Evolutionary conservation across 495 filamentous ascomycete genomes (phyloP), one percentile per base, ranked within the genome.

Genomic region (Apiosordaria backusii): DNA sequence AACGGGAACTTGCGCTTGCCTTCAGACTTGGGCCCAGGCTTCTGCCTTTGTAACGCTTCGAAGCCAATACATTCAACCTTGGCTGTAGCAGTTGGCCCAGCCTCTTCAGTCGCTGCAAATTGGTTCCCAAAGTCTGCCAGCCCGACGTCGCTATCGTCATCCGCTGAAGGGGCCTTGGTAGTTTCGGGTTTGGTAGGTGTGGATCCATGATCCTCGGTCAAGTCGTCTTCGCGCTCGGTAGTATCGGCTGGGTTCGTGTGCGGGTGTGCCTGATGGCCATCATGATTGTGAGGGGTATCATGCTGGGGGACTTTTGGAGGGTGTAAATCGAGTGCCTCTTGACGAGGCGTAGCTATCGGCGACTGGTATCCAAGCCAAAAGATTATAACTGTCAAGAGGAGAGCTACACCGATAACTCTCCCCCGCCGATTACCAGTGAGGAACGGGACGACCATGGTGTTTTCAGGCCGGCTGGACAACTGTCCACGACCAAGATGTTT

Each of bases 1-100:
- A 80, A 86, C 7, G 86, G 81, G 68, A 88, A 79, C 67, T 76
- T 65, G 67, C 80, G 79, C 55, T 68, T 71, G 18, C 80, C 80
- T 21, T 70, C 64, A 29, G 80, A 80, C n/a, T 65, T 62, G 23
- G 80, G 79, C 9, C 70, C 73, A 19, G 82, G 76, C 35, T 60
- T 70, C 67, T 59, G 19, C 2, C 27, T 18, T 40, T 76, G 74
- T 24, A 70, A 50, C 13, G 21, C 0, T 50, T 75, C 69, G 45
- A 76, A 75, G 58, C 22, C 24, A 23, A 57, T 4, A 54, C 74
- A 75, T 4, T 62, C 29, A 50, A 23, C 27, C 16, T 57, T 40
- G 27, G 65, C 26, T 13, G 26, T 23, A 5, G 25, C 25, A 21
- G 25, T 58, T 25, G 52, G 22, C 18, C 19, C 50, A 19, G 60